These are phyloP conservation scores for Pyrenochaeta sp. DNA, from an alignment of 2,329 filamentous ascomycete species.

Conservation along the genomic window DNA sequence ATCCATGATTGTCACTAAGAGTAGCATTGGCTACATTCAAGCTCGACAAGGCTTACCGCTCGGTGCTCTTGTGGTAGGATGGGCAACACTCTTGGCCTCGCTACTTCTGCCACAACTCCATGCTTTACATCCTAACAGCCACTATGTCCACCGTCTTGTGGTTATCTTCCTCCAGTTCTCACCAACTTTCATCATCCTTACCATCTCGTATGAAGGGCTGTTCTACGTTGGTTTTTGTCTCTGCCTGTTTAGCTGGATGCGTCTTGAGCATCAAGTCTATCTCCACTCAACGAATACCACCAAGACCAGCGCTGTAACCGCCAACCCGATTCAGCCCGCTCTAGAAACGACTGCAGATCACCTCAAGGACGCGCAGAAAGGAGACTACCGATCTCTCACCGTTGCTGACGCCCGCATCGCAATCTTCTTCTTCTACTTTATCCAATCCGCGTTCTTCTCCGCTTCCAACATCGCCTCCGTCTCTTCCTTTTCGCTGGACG, in stretches of 20 bases:
- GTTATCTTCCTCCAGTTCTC: slow-evolving; percentile 93
- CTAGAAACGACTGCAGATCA: slow-evolving; percentile 49
- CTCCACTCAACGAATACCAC: slow-evolving; percentile 39
- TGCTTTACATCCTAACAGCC: slow-evolving; percentile 77
- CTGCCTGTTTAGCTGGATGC: slow-evolving; percentile 85
- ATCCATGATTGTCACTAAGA: slow-evolving; percentile 84
- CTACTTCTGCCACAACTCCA: slow-evolving; percentile 83
- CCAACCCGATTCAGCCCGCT: slow-evolving; percentile 44
- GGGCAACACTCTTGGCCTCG: slow-evolving; percentile 78
- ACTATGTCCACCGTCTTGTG: slow-evolving; percentile 89
- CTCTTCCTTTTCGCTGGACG: slow-evolving; percentile 91
- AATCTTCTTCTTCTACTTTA: slow-evolving; percentile 92
- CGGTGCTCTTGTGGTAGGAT: slow-evolving; percentile 88
- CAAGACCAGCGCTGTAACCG: slow-evolving; percentile 13
- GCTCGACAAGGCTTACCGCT: slow-evolving; percentile 83
- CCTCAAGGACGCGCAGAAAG: slow-evolving; percentile 37
- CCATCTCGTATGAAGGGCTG: slow-evolving; percentile 94
- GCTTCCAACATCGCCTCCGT: slow-evolving; percentile 96
- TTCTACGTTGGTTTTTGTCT: slow-evolving; percentile 92
- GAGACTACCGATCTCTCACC: slow-evolving; percentile 70
- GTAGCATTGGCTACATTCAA: slow-evolving; percentile 84
- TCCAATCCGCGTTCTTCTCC: slow-evolving; percentile 96
- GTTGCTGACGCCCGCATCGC: slow-evolving; percentile 87
- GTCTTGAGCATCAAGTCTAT: slow-evolving; percentile 83
- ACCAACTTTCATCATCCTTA: slow-evolving; percentile 92